A percentile compares a stretch with the other conserved stretches of the same genome.
These are phyloP conservation scores for Rhizopogon vulgaris DNA, from an alignment of 768 basidiomycete species.

Conservation along the genomic window DNA sequence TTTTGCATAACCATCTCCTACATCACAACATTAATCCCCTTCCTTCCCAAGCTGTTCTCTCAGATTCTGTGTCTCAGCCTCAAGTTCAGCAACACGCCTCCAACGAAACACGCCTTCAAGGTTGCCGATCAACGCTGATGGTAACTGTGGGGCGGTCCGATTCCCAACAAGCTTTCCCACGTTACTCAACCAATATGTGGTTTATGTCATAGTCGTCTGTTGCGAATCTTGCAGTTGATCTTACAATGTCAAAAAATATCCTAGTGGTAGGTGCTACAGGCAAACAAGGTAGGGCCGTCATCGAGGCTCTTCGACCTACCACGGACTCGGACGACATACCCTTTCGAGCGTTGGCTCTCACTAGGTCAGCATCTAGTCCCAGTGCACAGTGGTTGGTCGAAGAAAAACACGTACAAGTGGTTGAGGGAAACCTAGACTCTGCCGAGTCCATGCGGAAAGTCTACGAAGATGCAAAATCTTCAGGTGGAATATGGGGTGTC, in stretches of 20 bases:
- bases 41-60: no score
- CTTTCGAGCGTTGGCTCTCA: constrained; percentile 33
- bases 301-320: constrained; percentile 19
- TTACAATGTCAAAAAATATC: constrained; percentile 11
- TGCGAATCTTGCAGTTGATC: background rate
- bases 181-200: no score
- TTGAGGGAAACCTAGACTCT: constrained; percentile 31
- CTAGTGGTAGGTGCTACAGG: constrained; percentile 34
- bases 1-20: no score
- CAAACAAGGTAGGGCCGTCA: constrained; percentile 30
- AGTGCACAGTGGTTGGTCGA: constrained; percentile 18
- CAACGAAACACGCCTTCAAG: no score
- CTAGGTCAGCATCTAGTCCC: constrained; percentile 26
- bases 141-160: no score
- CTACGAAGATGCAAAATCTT: constrained; percentile 28
- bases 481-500: constrained; percentile 32
- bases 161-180: no score
- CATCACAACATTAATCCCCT: no score
- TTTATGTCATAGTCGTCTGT: background rate
- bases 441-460: constrained; percentile 22
- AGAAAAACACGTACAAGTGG: constrained; percentile 24
- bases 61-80: no score
- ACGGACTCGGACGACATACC: constrained; percentile 1
- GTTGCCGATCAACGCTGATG: no score
- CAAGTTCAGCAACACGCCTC: no score